Conservation (phyloP, 2,329 filamentous ascomycete genomes). For the Colletotrichum acutatum region DNA sequence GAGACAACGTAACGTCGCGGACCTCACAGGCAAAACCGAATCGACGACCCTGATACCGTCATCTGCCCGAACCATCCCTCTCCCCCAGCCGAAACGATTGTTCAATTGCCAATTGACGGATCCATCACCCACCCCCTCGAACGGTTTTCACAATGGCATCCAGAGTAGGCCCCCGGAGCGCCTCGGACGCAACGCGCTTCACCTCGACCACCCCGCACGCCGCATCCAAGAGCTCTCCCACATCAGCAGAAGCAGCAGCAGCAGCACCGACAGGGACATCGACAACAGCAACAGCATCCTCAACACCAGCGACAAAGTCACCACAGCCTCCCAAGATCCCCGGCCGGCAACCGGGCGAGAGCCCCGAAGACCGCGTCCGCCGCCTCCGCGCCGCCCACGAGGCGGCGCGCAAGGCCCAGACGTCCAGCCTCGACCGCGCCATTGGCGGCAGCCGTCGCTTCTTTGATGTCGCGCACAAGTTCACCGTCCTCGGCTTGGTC, state of each 20-base stretch:
- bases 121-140: no score
- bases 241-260: slow-evolving; percentile 41
- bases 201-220: slow-evolving; percentile 69
- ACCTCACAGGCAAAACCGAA: not conserved
- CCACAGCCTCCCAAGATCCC: slow-evolving; percentile 17
- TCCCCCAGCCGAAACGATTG: no score
- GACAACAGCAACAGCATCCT: slow-evolving; percentile 29
- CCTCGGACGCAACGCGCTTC: slow-evolving; percentile 82
- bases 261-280: slow-evolving; percentile 36
- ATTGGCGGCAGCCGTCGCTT: slow-evolving; percentile 60
- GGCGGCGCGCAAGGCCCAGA: slow-evolving; percentile 69
- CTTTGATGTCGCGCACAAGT: slow-evolving; percentile 66
- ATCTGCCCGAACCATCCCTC: no score
- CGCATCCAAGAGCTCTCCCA: slow-evolving; percentile 66
- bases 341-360: slow-evolving; percentile 60
- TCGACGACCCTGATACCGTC: no score
- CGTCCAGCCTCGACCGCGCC: slow-evolving; percentile 63
- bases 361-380: slow-evolving; percentile 75
- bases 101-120: no score
- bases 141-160: slow-evolving; percentile 48
- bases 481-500: slow-evolving; percentile 65
- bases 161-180: slow-evolving; percentile 70
- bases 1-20: not conserved
- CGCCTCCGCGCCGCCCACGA: slow-evolving; percentile 75
- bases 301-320: slow-evolving; percentile 36